Percentiles rank a stretch among this genome's conserved stretches.
Conservation (phyloP, 1,284 basidiomycete genomes). For the Marasmius tenuissimus region DNA sequence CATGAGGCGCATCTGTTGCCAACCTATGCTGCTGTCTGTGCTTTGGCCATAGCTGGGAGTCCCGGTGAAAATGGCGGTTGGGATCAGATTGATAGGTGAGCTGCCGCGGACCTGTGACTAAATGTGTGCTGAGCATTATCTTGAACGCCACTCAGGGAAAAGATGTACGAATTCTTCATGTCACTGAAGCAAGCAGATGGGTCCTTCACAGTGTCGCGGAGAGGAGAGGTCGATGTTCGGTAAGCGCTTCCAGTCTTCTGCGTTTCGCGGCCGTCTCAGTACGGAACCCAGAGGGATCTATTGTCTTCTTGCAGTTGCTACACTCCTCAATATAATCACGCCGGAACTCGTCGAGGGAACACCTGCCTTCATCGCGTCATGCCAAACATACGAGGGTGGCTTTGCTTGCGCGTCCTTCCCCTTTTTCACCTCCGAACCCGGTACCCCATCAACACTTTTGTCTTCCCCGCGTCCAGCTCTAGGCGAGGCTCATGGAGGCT, state of each 20-base stretch:
- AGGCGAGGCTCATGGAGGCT: constrained; percentile 97
- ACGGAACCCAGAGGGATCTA: constrained; percentile 41
- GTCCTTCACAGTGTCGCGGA: constrained; percentile 86
- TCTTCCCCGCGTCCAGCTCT: constrained; percentile 59
- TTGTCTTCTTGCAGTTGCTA: constrained; percentile 44
- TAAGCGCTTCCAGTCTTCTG: constrained; percentile 29
- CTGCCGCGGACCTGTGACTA: neutral
- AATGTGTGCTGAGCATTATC: no score
- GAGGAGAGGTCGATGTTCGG: constrained; percentile 94
- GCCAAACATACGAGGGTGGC: constrained; percentile 98
- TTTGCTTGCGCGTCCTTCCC: constrained; percentile 86
- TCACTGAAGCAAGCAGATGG: constrained; percentile 93
- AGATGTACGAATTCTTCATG: constrained; percentile 89
- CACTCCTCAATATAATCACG: constrained; percentile 71
- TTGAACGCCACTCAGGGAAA: constrained; percentile 41
- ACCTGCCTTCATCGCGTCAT: constrained; percentile 69
- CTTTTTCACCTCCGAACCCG: constrained; percentile 38
- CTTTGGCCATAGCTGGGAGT: constrained; percentile 81
- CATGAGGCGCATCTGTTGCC: constrained; percentile 89
- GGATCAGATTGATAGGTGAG: constrained; percentile 78
- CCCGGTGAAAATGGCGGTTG: constrained; percentile 78
- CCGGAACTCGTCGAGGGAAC: constrained; percentile 79
- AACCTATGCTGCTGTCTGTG: constrained; percentile 87
- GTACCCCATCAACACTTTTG: constrained; percentile 30
- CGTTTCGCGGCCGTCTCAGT: neutral